A percentile compares a stretch with the other conserved stretches of the same genome.
These are phyloP conservation scores for Fistulifera solaris DNA, from an alignment of 108 stramenopile genomes.

Conservation along the genomic window DNA sequence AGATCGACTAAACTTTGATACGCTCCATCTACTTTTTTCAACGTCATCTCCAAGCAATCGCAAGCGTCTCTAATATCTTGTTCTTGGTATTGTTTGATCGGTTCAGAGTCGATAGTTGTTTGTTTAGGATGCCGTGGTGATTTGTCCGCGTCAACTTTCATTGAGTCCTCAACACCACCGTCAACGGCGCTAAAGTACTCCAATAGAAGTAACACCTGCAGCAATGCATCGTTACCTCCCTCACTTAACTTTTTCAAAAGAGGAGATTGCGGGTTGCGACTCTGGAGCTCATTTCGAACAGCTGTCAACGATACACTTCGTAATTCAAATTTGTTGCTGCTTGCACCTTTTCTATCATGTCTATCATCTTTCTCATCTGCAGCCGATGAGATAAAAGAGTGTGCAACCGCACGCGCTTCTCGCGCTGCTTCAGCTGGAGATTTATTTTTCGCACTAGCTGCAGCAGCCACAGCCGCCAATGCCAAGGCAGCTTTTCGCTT, in stretches of 20 bases:
- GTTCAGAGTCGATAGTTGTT: too few relatives aligned
- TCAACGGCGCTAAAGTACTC: constrained; percentile 23
- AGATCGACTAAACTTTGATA: constrained; percentile 27
- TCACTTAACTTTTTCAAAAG: constrained; percentile 20
- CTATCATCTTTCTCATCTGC: constrained; percentile 13
- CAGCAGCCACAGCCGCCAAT: constrained; percentile 35
- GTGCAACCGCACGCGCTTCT: constrained; percentile 32
- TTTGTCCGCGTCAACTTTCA: too few relatives aligned
- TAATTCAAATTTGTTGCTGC: constrained; percentile 15
- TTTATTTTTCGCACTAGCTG: constrained; percentile 33
- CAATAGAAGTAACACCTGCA: constrained; percentile 37
- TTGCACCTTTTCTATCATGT: constrained; percentile 20
- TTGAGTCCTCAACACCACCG: background rate
- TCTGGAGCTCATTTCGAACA: background rate
- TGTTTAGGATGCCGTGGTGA: too few relatives aligned
- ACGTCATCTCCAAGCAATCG: background rate
- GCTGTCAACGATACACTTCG: background rate
- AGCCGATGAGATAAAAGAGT: constrained; percentile 15
- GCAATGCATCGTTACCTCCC: constrained; percentile 34
- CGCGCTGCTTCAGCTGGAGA: constrained; percentile 43
- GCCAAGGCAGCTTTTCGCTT: constrained; percentile 9
- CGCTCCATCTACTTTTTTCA: constrained; percentile 29
- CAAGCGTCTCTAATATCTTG: background rate
- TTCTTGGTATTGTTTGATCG: background rate
- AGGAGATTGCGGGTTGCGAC: constrained; percentile 1